Evolutionary conservation across 805 yeast genomes (phyloP).

Genomic region (Ogataea pini): DNA sequence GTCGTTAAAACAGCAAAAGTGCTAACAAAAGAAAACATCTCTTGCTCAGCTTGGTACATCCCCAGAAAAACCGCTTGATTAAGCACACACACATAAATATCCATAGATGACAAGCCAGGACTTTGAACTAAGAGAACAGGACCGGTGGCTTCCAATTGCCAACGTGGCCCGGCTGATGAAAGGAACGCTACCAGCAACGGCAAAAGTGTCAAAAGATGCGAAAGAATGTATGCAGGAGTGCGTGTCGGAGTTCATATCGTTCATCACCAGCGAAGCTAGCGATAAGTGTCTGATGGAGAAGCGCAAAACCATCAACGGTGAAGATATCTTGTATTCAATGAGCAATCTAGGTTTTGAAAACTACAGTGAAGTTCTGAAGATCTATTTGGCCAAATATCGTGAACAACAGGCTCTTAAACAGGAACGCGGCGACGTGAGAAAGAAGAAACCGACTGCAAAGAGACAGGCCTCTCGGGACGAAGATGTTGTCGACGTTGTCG

Average conservation of each 20-base stretch:
- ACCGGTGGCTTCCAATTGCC: conserved; percentile 62
- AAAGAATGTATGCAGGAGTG: conserved; percentile 77
- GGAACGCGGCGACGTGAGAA: conserved; percentile 57
- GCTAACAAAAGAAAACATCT: background rate
- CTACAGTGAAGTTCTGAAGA: conserved; percentile 67
- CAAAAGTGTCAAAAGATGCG: conserved; percentile 77
- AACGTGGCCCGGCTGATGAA: conserved; percentile 79
- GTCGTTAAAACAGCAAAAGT: background rate
- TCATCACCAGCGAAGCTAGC: conserved; percentile 65
- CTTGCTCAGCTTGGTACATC: too few relatives aligned
- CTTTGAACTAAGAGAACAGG: conserved; percentile 58
- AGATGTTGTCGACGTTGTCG: background rate
- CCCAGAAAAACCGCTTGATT: too few relatives aligned
- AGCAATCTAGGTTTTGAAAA: conserved; percentile 66
- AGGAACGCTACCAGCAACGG: conserved; percentile 66
- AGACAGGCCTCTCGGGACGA: conserved; percentile 2
- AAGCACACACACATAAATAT: conserved; percentile 2
- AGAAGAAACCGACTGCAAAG: conserved; percentile 22
- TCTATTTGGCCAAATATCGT: conserved; percentile 66
- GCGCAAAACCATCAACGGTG: conserved; percentile 71
- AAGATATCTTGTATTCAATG: conserved; percentile 65
- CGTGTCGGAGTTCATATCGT: conserved; percentile 58
- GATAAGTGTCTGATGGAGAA: conserved; percentile 65
- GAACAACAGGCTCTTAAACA: conserved; percentile 75
- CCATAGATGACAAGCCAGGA: conserved; percentile 32